phyloP scores from a whole-genome alignment of 2,329 filamentous ascomycete species.

The Chaetothyriales sp. region DNA sequence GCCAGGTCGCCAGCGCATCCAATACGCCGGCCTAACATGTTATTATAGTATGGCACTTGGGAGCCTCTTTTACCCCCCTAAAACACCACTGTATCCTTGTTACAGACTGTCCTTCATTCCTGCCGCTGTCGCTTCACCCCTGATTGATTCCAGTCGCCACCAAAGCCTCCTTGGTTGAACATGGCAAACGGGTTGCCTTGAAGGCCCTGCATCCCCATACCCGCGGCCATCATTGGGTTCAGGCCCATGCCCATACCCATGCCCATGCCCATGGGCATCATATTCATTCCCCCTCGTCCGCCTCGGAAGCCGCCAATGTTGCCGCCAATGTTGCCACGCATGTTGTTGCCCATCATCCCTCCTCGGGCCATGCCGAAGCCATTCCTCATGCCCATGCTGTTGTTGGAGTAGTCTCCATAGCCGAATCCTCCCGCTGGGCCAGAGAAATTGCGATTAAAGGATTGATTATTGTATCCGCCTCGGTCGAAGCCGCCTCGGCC shows the following conservation, averaged over 20 bases:
- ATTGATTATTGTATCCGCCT: constrained; percentile 25
- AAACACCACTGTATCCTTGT: too few species aligned
- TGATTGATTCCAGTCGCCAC: constrained; percentile 58
- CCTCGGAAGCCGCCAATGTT: constrained; percentile 41
- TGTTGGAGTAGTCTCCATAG: constrained; percentile 17
- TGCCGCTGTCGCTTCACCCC: constrained; percentile 65
- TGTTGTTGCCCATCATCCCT: constrained; percentile 38
- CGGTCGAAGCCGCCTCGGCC: constrained; percentile 38
- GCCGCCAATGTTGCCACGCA: constrained; percentile 37
- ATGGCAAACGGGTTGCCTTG: constrained; percentile 46
- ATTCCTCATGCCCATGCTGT: constrained; percentile 38
- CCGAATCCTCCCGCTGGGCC: constrained; percentile 27
- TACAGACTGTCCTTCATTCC: constrained; percentile 32
- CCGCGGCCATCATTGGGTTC: constrained; percentile 40
- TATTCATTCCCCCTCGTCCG: constrained; percentile 41
- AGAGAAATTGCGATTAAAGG: constrained; percentile 36
- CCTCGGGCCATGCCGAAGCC: constrained; percentile 38
- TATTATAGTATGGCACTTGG: too few species aligned
- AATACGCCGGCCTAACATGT: too few species aligned
- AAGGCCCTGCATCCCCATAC: constrained; percentile 32
- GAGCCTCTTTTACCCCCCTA: too few species aligned
- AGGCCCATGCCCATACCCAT: constrained; percentile 42
- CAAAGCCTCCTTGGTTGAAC: constrained; percentile 40
- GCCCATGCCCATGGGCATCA: constrained; percentile 40
- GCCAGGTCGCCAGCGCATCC: too few species aligned